Conservation (phyloP, 2,329 filamentous ascomycete species). For the Aureobasidium pullulans region DNA sequence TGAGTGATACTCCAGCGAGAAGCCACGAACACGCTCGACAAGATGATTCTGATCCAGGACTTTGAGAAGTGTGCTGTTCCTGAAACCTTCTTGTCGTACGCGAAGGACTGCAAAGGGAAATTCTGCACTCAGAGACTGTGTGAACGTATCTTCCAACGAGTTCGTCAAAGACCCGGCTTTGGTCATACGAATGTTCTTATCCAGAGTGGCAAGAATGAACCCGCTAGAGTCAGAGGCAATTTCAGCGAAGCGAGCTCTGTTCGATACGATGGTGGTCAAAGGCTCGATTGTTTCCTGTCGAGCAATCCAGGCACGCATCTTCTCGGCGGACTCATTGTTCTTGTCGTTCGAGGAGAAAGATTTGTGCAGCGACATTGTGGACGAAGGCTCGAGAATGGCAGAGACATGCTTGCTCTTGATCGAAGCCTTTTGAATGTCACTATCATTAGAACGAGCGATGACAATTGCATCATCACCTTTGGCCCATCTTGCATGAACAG, state of each 20-base stretch:
- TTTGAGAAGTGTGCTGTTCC: conserved; percentile 32
- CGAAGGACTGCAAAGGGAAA: conserved; percentile 48
- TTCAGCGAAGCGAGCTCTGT: conserved; percentile 42
- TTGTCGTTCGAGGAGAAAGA: conserved; percentile 20
- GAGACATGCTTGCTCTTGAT: conserved; percentile 33
- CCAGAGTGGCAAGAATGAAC: conserved; percentile 42
- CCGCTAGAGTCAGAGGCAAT: conserved; percentile 36
- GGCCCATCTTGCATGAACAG: conserved; percentile 29
- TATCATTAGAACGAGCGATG: background rate
- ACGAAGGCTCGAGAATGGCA: conserved; percentile 30
- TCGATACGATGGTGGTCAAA: conserved; percentile 39
- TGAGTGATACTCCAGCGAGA: conserved; percentile 47
- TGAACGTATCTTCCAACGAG: background rate
- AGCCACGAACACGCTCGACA: conserved; percentile 46
- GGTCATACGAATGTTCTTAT: conserved; percentile 39
- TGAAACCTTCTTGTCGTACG: conserved; percentile 41
- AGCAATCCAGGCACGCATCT: conserved; percentile 36
- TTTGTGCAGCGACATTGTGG: conserved; percentile 15
- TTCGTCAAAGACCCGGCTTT: background rate
- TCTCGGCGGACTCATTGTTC: conserved; percentile 19
- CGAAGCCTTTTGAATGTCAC: background rate
- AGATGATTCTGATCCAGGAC: conserved; percentile 41
- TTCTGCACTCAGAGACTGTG: conserved; percentile 15
- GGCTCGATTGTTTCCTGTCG: conserved; percentile 38
- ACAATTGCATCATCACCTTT: conserved; percentile 13